These are phyloP conservation scores for Lipomyces oligophaga DNA, from an alignment of 805 yeast species.

Conservation along the genomic window DNA sequence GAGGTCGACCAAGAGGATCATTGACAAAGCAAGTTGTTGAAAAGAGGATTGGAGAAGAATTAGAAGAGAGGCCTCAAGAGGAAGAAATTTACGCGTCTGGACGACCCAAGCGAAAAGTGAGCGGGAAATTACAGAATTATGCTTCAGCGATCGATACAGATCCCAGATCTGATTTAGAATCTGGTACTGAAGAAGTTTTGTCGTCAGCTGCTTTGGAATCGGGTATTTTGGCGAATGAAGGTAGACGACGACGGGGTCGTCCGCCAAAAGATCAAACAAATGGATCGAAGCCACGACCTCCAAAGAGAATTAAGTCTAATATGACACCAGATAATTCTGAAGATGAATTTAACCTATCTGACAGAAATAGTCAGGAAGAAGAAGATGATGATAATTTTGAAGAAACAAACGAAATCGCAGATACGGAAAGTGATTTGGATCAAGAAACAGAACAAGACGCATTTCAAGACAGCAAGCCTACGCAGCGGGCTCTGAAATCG, in stretches of 20 bases:
- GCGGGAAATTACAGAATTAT: neutral
- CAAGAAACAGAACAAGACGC: slow-evolving; percentile 3
- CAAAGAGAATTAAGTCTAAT: neutral
- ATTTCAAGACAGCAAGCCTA: slow-evolving; percentile 2
- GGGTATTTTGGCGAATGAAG: too few relatives aligned
- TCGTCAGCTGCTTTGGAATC: neutral
- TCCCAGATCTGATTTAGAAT: neutral
- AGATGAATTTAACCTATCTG: too few relatives aligned
- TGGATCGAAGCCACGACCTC: slow-evolving; percentile 4
- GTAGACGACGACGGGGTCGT: slow-evolving; percentile 16
- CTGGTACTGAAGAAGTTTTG: neutral
- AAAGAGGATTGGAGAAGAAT: neutral
- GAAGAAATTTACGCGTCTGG: slow-evolving; percentile 11
- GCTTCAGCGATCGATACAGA: neutral
- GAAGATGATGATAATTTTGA: slow-evolving; percentile 4
- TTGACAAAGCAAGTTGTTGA: neutral
- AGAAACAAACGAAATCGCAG: neutral
- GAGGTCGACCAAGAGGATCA: too few relatives aligned
- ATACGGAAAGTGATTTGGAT: neutral
- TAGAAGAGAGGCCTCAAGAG: neutral
- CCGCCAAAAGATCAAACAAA: slow-evolving; percentile 16
- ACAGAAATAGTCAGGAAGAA: too few relatives aligned
- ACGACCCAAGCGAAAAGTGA: slow-evolving; percentile 11
- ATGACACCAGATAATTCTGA: too few relatives aligned
- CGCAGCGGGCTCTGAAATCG: neutral